Evolutionary conservation across 164 flowering plant species (phyloP).

Genomic region (Vitis riparia): DNA sequence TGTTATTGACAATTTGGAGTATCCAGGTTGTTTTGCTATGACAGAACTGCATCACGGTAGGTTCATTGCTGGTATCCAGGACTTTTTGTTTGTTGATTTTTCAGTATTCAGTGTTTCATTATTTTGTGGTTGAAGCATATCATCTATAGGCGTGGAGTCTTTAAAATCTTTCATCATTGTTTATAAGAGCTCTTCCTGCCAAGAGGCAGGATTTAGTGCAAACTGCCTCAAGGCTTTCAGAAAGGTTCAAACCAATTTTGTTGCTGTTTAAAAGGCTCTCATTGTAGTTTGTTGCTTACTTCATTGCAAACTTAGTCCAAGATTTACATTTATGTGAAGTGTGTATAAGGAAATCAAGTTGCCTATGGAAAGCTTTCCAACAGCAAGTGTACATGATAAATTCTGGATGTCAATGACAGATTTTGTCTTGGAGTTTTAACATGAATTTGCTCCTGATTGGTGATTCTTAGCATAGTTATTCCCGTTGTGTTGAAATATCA

Average conservation of each 20-base stretch:
- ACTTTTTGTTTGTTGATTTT: background rate
- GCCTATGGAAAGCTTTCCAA: no score
- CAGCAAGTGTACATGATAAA: no score
- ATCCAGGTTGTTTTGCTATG: constrained; percentile 98
- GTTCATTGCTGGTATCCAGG: background rate
- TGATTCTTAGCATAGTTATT: no score
- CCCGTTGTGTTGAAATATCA: no score
- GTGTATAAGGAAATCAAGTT: no score
- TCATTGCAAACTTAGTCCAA: background rate
- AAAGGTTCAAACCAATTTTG: background rate
- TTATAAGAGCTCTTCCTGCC: background rate
- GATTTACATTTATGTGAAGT: no score
- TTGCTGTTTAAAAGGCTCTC: background rate
- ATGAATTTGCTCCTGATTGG: no score
- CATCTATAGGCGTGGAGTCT: background rate
- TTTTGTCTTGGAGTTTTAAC: no score
- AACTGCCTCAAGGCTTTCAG: background rate
- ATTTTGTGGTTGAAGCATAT: background rate
- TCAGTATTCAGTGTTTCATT: background rate
- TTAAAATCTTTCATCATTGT: no score
- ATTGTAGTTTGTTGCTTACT: no score
- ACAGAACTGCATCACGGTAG: constrained; percentile 97
- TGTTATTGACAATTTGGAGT: constrained; percentile 81
- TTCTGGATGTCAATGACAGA: no score
- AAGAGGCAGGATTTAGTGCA: constrained; percentile 1